A percentile compares a stretch with the other conserved stretches of the same genome.
These are phyloP conservation scores for Trametes punicea DNA, from an alignment of 768 basidiomycete species.

Conservation along the genomic window DNA sequence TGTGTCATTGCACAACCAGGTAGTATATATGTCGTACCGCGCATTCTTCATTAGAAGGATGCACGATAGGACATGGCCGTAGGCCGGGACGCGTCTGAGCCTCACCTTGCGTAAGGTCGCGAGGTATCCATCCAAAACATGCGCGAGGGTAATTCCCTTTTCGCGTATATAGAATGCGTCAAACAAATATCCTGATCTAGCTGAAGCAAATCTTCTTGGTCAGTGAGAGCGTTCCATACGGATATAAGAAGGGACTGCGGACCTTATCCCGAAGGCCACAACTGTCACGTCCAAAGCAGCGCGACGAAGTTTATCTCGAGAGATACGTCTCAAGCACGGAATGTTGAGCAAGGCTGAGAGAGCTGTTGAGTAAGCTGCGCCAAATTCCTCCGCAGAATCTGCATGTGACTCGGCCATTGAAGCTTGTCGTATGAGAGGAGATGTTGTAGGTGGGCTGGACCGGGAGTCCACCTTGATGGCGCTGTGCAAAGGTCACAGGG, in stretches of 20 bases:
- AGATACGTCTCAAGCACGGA: neutral
- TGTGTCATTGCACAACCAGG: too few species aligned
- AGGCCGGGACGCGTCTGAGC: too few species aligned
- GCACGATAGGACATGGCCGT: too few species aligned
- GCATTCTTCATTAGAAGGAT: too few species aligned
- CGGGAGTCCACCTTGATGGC: too few species aligned
- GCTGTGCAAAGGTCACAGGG: too few species aligned
- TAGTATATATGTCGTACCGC: too few species aligned
- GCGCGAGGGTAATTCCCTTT: conserved; percentile 26
- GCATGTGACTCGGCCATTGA: too few species aligned
- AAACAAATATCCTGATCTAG: conserved; percentile 49
- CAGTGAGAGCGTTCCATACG: too few species aligned
- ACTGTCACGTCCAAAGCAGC: neutral
- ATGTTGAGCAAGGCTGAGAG: neutral
- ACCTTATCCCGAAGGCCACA: conserved; percentile 6
- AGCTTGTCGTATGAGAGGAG: too few species aligned
- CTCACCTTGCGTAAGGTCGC: conserved; percentile 38
- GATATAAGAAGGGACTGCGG: neutral
- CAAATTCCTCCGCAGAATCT: neutral
- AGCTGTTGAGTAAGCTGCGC: neutral
- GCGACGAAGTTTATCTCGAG: neutral
- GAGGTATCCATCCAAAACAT: conserved; percentile 37
- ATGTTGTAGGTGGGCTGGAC: too few species aligned
- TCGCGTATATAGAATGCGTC: conserved; percentile 40
- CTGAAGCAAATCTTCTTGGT: neutral